Base-by-base conservation (phyloP, 2,329 filamentous ascomycete genomes). In the Ramularia collo-cygni region DNA sequence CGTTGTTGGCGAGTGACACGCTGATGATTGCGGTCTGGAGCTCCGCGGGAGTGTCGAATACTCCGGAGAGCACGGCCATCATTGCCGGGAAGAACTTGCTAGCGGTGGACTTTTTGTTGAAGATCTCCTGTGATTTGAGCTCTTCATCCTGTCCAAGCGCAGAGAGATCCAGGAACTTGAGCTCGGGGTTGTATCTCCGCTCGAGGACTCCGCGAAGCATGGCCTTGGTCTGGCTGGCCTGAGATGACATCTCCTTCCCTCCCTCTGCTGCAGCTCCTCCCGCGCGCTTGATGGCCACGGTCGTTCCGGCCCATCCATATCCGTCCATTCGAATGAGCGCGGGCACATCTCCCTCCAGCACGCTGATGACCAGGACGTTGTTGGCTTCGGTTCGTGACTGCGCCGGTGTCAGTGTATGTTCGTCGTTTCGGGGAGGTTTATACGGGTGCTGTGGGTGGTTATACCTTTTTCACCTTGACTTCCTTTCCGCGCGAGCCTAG, bases 61-160 rank as follows among this genome's bases (percentile, higher is more conserved):
- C 75, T 45, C 77, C 69, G 38, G 93, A 81, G 60, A 85, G 88
- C 33, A 95, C 80, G 43, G 78, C 79, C 85, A 96, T 94, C 46
- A 96, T 72, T 1, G 85, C 90, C 37, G 85, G 85, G 66, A 96
- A 95, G 47, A 95, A 85, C 62, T 95, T 98, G 48, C 83, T 76
- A 32, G 84, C 79, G 1, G 80, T 81, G 3, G 81, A 78, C 43
- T 75, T 76, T 43, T 70, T 77, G 46, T 79, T 75, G 59, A 94
- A 88, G 55, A 90, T 83, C 27, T 85, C 85, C 63, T 88, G 79
- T 29, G 75, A 71, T 38, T 79, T 70, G 4, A 96, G 74, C 42
- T 81, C 76, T 2, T 77, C 67, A 54, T 96, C 90, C 34, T 75
- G 69, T 21, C 76, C 81, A 8, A 96, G 76, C 1, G 75, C 71